phyloP scores from a whole-genome alignment of 1,139 yeast genomes.

The Debaryomyces fabryi region DNA sequence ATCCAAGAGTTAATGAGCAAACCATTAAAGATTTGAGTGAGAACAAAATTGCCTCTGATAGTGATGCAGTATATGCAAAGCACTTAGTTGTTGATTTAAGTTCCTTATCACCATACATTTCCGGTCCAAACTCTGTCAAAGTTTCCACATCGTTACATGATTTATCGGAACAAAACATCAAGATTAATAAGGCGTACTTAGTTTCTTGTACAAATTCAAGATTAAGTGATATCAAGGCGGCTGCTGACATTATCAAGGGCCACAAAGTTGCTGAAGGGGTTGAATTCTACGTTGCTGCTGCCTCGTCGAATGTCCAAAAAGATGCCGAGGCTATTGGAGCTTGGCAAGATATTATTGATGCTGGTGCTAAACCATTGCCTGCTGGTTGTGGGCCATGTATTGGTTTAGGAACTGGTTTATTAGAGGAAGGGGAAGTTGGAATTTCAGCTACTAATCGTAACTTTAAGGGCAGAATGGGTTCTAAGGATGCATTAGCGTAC shows the following conservation, averaged over 20 bases:
- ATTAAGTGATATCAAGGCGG: slow-evolving; percentile 89
- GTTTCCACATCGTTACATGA: slow-evolving; percentile 78
- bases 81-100: slow-evolving; percentile 77
- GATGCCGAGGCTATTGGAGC: slow-evolving; percentile 92
- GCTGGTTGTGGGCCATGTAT: slow-evolving; percentile 99
- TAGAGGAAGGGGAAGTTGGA: slow-evolving; percentile 96
- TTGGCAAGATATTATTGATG: slow-evolving; percentile 85
- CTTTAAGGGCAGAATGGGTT: slow-evolving; percentile 99
- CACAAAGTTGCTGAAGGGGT: slow-evolving; percentile 85
- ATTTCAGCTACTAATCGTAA: slow-evolving; percentile 98
- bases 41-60: slow-evolving; percentile 59
- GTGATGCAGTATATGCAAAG: slow-evolving; percentile 84
- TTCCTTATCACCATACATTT: slow-evolving; percentile 86
- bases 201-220: slow-evolving; percentile 98
- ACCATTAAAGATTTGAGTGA: slow-evolving; percentile 55
- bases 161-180: slow-evolving; percentile 69
- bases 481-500: slow-evolving; percentile 92
- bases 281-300: slow-evolving; percentile 96
- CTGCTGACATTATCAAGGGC: slow-evolving; percentile 83
- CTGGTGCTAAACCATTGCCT: slow-evolving; percentile 94
- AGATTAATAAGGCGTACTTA: slow-evolving; percentile 89
- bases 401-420: slow-evolving; percentile 91
- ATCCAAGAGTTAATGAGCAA: slow-evolving; percentile 75
- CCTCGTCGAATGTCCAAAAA: slow-evolving; percentile 87
- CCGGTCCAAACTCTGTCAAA: slow-evolving; percentile 98